phyloP scores from a whole-genome alignment of 1,139 yeast genomes.

The Taiozyma onychis region DNA sequence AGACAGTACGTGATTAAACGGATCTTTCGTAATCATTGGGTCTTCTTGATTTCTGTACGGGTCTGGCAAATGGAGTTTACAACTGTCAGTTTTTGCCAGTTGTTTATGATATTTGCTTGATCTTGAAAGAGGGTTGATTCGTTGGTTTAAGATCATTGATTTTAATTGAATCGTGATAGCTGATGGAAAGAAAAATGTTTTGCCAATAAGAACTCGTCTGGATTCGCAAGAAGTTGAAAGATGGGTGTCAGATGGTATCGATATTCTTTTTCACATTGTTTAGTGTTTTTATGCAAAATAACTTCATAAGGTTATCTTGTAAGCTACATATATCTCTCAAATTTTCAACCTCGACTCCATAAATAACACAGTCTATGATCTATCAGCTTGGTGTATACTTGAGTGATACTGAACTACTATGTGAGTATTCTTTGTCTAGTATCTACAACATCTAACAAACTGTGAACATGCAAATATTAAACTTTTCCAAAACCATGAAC shows the following conservation, averaged over 20 bases:
- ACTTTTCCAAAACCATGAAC: not conserved
- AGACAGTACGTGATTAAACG: constrained; percentile 37
- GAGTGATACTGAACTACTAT: too few species aligned
- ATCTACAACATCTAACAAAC: not conserved
- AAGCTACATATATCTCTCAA: not conserved
- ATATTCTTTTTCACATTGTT: constrained; percentile 30
- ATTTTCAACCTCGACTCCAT: too few species aligned
- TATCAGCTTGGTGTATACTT: too few species aligned
- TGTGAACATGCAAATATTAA: not conserved
- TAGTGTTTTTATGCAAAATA: not conserved
- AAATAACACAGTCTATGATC: too few species aligned
- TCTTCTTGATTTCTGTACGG: not conserved
- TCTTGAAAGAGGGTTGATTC: constrained; percentile 3
- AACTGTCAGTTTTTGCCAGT: constrained; percentile 14
- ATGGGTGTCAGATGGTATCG: constrained; percentile 55
- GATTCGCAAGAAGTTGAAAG: constrained; percentile 37
- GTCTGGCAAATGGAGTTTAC: not conserved
- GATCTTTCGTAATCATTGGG: not conserved
- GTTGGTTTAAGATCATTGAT: constrained; percentile 3
- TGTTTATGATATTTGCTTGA: constrained; percentile 9
- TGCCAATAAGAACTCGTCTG: constrained; percentile 54
- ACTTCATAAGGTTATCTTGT: not conserved
- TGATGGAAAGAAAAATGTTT: constrained; percentile 38
- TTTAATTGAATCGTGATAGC: constrained; percentile 32
- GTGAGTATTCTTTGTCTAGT: not conserved